phyloP scores from a whole-genome alignment of 306 rosid genomes.

The Dryas drummondii region DNA sequence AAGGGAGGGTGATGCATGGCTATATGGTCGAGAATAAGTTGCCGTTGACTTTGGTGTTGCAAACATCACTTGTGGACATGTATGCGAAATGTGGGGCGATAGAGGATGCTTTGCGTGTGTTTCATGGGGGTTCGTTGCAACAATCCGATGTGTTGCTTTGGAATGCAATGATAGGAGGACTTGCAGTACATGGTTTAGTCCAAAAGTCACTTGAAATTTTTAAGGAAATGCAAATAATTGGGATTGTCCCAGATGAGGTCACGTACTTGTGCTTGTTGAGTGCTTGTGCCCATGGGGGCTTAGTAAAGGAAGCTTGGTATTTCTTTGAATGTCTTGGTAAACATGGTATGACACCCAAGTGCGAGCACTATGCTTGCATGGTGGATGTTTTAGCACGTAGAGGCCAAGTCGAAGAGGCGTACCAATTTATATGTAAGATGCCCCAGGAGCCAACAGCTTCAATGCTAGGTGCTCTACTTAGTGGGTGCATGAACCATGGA shows the following conservation, averaged over 20 bases:
- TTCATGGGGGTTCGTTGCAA: conserved; percentile 35
- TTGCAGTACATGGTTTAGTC: conserved; percentile 69
- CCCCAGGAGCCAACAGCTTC: conserved; percentile 62
- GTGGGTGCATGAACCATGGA: conserved; percentile 67
- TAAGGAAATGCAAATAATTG: conserved; percentile 54
- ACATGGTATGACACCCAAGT: conserved; percentile 50
- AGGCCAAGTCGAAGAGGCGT: conserved; percentile 57
- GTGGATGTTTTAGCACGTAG: conserved; percentile 75
- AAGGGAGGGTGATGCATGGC: conserved; percentile 53
- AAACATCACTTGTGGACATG: conserved; percentile 81
- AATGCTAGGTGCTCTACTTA: conserved; percentile 72
- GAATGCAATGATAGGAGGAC: conserved; percentile 82
- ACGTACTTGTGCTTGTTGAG: conserved; percentile 78
- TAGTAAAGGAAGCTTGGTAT: conserved; percentile 68
- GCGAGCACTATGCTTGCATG: conserved; percentile 79
- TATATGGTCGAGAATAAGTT: conserved; percentile 47
- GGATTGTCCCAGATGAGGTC: conserved; percentile 65
- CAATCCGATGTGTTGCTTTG: conserved; percentile 66
- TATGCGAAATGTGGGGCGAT: conserved; percentile 83
- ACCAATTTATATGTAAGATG: conserved; percentile 61
- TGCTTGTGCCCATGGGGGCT: conserved; percentile 81
- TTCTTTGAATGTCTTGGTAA: conserved; percentile 55
- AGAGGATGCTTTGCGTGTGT: conserved; percentile 60
- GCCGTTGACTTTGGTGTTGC: conserved; percentile 55
- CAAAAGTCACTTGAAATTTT: conserved; percentile 51